A percentile compares a stretch with the other conserved stretches of the same genome.
phyloP scores from a whole-genome alignment of 345 rosid species.

The Eucalyptus microcorys region DNA sequence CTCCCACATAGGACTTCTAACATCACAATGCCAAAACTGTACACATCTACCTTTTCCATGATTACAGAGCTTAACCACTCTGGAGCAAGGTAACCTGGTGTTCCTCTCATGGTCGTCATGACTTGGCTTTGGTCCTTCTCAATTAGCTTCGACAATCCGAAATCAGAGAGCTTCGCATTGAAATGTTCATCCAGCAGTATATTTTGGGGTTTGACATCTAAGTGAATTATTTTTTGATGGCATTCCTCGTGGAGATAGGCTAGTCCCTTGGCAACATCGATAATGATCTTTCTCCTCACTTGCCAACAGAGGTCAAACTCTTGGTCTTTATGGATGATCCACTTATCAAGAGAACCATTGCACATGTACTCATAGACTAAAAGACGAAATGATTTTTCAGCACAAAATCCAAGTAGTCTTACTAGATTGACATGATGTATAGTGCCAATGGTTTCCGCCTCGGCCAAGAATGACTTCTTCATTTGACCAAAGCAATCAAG shows the following conservation, averaged over 20 bases:
- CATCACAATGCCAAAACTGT: neutral
- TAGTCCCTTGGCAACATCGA: neutral
- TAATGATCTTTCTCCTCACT: neutral
- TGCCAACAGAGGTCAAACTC: neutral
- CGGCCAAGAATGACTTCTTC: neutral
- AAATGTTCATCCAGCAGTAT: neutral
- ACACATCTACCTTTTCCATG: neutral
- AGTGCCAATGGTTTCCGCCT: fast-evolving
- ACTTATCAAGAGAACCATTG: neutral
- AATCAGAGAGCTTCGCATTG: neutral
- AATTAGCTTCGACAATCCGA: neutral
- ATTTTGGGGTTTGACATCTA: neutral
- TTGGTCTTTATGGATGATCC: neutral
- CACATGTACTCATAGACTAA: neutral
- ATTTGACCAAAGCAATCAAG: neutral
- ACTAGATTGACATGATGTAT: neutral
- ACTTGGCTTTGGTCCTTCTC: neutral
- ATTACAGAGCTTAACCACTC: neutral
- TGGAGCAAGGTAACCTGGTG: neutral
- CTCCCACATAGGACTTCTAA: neutral
- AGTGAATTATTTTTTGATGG: neutral
- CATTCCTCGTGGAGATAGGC: neutral
- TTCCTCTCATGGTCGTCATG: neutral
- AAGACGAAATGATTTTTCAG: neutral
- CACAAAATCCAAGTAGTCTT: neutral